Base-by-base conservation (phyloP, 305 asterid species). In the Solanum aculeatissimum region DNA sequence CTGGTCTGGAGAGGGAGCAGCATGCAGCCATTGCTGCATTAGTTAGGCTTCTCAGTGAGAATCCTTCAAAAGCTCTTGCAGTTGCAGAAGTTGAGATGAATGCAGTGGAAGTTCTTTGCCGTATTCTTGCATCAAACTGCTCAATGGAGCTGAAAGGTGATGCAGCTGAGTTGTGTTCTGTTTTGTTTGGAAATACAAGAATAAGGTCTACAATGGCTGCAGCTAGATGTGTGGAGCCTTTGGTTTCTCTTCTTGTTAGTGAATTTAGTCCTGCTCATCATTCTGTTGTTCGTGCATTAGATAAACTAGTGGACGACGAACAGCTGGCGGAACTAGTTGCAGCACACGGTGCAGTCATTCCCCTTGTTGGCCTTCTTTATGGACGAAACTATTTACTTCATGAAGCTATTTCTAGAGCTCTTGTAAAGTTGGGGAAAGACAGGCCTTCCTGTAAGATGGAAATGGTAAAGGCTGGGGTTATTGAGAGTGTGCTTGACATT, bases 11-110 rank as follows among this genome's bases (percentile, higher is more conserved):
- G 94, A 97, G 96, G 87, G 99, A 97, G 91, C 99, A 97, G 78
- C 99, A 97, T 86, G 99, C 99, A 88, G 99, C 99, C 80, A 95
- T 97, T 84, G 99, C 98, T 83, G 99, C 99, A 66, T 87, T 97
- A 88, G 93, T 95, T 85, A 90, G 97, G 86, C 89, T 97, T 84
- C 93, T 97, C 87, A 94, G 93, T 79, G 99, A 97, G 85, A 97
- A 97, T 89, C 97, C 99, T 58, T 95, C 99, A 14, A 93, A 91
- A 88, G 99, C 97, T 84, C 98, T 97, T 85, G 97, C 93, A 27
- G 99, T 97, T 83, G 98, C 95, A 81, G 99, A 97, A 85, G 94
- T 94, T 78, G 99, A 97, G 93, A 93, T 95, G 98, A 95, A 94
- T 84, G 99, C 99, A 2, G 94, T 97, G 43, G 99, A 97, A 51